Conservation (phyloP, 169 alveolate species). For the Eimeria zaria region DNA sequence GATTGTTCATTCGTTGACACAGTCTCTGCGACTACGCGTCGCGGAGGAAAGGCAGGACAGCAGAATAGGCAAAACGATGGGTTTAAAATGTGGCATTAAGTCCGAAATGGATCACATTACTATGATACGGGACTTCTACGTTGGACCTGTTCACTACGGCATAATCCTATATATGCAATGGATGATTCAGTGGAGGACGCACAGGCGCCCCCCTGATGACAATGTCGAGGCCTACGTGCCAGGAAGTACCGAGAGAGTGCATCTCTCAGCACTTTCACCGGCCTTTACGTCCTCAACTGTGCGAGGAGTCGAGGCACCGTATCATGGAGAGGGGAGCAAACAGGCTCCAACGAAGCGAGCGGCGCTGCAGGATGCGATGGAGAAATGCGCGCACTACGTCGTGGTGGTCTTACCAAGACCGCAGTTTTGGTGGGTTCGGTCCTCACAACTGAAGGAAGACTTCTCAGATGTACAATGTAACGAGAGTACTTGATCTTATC, state of each 20-base stretch:
- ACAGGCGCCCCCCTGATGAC: neutral
- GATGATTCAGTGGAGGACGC: neutral
- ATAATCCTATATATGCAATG: too few relatives aligned
- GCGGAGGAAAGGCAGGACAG: neutral
- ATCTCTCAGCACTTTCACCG: neutral
- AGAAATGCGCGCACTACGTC: neutral
- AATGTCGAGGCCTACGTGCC: neutral
- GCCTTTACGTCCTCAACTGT: neutral
- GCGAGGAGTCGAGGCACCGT: neutral
- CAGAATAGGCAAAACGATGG: neutral
- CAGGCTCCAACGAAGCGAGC: neutral
- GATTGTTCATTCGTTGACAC: neutral
- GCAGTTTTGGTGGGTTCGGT: neutral
- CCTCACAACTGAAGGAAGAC: neutral
- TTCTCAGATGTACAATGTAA: neutral
- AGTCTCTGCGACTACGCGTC: neutral
- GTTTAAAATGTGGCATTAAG: neutral
- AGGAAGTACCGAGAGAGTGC: neutral
- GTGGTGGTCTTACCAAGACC: neutral
- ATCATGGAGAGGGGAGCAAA: neutral
- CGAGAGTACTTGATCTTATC: too few relatives aligned
- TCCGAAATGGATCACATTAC: neutral
- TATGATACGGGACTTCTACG: neutral
- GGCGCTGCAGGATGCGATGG: neutral
- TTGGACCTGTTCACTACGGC: neutral